Evolutionary conservation across 495 filamentous ascomycete genomes (phyloP), one percentile per base, ranked within the genome.

Genomic region (Penicillium macrosclerotiorum): DNA sequence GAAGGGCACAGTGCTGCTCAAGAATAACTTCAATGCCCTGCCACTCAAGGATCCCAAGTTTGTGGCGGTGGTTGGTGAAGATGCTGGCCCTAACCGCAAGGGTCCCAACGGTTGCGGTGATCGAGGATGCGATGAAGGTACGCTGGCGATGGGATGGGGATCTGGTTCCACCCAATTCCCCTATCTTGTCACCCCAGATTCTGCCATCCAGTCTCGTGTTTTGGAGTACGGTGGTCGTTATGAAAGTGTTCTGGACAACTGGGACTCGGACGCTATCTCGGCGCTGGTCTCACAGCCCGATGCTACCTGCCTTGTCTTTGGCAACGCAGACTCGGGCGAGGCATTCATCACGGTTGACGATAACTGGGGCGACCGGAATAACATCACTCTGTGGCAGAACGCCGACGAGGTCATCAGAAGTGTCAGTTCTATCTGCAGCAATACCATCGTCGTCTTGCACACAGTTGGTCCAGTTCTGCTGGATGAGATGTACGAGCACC

Each of bases 301-400:
- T 9, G 38, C 38, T 13, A 41, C 38, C 26, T 41, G 29, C 12
- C 33, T 44, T 7, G 41, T 44, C 5, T 44, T 44, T 44, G 41
- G 19, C 0, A 44, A 44, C n/a, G 41, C 41, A n/a, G 41, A 44
- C 11, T 34, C 29, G 2, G 41, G 41, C 12, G 41, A 44, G 18
- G 41, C 29, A 0, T 44, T 25, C 14, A 44, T 44, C 19, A 44
- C 29, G 7, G 41, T 44, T 9, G 41, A 34, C 20, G 23, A 17
- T 13, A 44, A 44, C 13, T 34, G 29, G 20, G 41, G 41, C 8
- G 41, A 44, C 22, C 41, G 41, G 13, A 44, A 44, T 14, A 44
- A 44, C 5, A 4, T 44, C 9, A 44, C 41, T 7, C 11, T 44
- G 7, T 44, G 41, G 29, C 29, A 44, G 5, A 34, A 34, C 8